Evolutionary conservation across 345 rosid genomes (phyloP), one percentile per base, ranked within the genome.

Genomic region (Stellera chamaejasme): DNA sequence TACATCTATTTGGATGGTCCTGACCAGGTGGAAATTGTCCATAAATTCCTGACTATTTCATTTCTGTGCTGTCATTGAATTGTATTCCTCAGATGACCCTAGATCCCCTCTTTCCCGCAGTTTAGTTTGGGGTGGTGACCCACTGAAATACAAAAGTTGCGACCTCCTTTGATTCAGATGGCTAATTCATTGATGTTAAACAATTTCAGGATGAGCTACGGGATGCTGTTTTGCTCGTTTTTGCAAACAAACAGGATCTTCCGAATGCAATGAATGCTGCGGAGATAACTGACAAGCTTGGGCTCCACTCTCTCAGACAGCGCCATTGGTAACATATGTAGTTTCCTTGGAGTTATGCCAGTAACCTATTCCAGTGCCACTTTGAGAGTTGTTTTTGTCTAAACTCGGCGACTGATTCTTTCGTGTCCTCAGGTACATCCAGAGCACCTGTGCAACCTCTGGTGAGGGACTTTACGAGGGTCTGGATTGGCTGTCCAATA

Each of bases 181-280:
- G 48, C 46, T 55, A 52, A 36, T 50, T 59, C 43, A 41, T 57
- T 52, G 44, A 56, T 51, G 44, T 25, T 51, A 43, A 11, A 46
- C 42, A 15, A 10, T 60, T 70, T 55, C 72, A 88, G 96, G 96
- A 88, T 76, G 96, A 85, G 78, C 75, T 88, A 46, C 81, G 94
- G 60, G 94, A 88, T 63, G 94, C 96, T 7, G 96, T 88, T 10
- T 67, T 88, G 74, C 88, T 88, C 62, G 96, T 88, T 56, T 83
- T 88, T 66, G 94, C 96, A 11, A 88, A 88, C 88, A 88, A 88
- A 48, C 90, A 85, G 60, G 96, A 88, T 79, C 94, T 88, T 75
- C 96, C 96, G 19, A 88, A 88, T 55, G 96, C 96, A 61, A 88
- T 88, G 96, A 88, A 88, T 67, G 93, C 88, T 69, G 96, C 88